These are phyloP conservation scores for Plasmodium fragile DNA, from an alignment of 169 alveolate genomes.

Conservation along the genomic window DNA sequence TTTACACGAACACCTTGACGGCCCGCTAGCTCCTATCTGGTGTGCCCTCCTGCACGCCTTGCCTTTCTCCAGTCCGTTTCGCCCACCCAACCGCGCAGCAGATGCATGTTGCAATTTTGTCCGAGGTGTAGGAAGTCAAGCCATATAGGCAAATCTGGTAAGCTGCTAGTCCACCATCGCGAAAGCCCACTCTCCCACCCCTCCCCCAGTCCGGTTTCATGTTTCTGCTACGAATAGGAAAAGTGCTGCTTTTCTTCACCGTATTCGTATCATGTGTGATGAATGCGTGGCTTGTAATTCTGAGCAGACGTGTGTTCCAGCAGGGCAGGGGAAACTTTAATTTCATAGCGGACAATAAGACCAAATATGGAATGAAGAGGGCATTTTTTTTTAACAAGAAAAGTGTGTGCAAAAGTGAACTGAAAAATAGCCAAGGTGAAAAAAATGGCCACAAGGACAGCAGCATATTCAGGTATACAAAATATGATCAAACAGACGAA, in stretches of 20 bases:
- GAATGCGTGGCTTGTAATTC: slow-evolving; percentile 30
- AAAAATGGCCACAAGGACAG: background rate
- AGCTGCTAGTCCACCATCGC: background rate
- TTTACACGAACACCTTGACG: background rate
- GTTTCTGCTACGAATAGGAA: slow-evolving; percentile 12
- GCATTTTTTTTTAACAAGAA: slow-evolving; percentile 7
- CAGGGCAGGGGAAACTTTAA: slow-evolving; percentile 15
- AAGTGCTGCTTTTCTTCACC: slow-evolving; percentile 10
- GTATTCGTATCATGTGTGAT: slow-evolving; percentile 24
- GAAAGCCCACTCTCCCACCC: background rate
- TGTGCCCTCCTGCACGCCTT: background rate
- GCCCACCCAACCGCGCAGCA: background rate
- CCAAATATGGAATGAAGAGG: background rate
- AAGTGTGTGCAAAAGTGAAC: background rate
- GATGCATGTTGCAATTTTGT: background rate
- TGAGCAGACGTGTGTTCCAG: slow-evolving; percentile 7
- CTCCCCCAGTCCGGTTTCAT: background rate
- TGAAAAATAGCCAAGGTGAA: background rate
- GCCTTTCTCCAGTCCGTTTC: background rate
- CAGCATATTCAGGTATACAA: slow-evolving; percentile 25
- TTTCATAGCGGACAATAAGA: slow-evolving; percentile 11
- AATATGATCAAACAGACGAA: slow-evolving; percentile 27
- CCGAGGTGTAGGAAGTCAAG: background rate
- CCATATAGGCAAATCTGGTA: background rate
- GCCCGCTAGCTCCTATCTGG: background rate